Evolutionary conservation across 1,284 basidiomycete genomes (phyloP).

Genomic region (Tetrapyrgos nigripes): DNA sequence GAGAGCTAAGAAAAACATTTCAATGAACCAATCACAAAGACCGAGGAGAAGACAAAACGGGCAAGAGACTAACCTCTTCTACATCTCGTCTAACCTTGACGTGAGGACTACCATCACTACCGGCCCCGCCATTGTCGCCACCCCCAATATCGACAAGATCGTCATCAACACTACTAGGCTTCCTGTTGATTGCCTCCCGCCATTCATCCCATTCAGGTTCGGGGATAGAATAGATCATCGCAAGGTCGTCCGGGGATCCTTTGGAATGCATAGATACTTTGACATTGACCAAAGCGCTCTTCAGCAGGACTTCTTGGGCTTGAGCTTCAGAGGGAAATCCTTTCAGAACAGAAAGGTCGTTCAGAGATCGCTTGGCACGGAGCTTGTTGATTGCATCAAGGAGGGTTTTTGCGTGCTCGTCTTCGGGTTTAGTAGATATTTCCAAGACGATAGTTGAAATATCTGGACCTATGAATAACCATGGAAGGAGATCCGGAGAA

Average conservation of each 20-base stretch:
- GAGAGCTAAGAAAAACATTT: constrained; percentile 46
- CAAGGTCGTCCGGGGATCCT: constrained; percentile 79
- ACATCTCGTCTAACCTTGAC: constrained; percentile 17
- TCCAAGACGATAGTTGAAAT: constrained; percentile 49
- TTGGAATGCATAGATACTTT: constrained; percentile 63
- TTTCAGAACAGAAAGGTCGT: constrained; percentile 9
- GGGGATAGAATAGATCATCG: constrained; percentile 67
- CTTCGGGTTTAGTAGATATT: constrained; percentile 41
- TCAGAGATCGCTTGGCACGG: constrained; percentile 58
- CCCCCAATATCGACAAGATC: constrained; percentile 26
- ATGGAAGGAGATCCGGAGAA: constrained; percentile 44
- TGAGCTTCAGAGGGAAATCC: constrained; percentile 40
- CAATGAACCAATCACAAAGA: neutral
- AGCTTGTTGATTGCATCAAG: constrained; percentile 62
- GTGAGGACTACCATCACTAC: no score
- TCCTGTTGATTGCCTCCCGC: constrained; percentile 39
- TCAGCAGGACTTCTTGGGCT: constrained; percentile 52
- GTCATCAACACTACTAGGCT: constrained; percentile 15
- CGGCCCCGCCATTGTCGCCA: no score
- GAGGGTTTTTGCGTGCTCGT: constrained; percentile 51
- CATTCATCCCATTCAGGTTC: constrained; percentile 57
- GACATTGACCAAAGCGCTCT: constrained; percentile 70
- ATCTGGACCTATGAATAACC: constrained; percentile 71
- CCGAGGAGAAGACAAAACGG: constrained; percentile 2
- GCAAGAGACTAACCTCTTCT: constrained; percentile 47